Evolutionary conservation across 2,329 filamentous ascomycete genomes (phyloP).

Genomic region (Trichocomaceae sp.): DNA sequence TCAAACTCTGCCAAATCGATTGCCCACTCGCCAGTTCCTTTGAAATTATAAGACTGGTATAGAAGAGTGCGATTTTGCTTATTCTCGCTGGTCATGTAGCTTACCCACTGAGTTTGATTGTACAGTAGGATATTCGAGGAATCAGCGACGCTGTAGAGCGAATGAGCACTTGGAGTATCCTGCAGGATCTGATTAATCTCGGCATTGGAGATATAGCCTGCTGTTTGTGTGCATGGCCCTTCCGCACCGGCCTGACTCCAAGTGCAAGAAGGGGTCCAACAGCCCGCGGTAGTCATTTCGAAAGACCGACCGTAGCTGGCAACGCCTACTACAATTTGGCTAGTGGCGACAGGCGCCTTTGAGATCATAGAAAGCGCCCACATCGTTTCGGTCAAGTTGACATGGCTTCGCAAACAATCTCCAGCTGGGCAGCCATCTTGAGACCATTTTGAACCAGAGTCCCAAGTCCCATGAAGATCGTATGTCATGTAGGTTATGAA

Average conservation of each 20-base stretch:
- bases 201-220: slow-evolving; percentile 35
- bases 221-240: slow-evolving; percentile 33
- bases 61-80: slow-evolving; percentile 2
- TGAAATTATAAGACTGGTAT: slow-evolving; percentile 9
- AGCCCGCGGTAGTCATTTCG: slow-evolving; percentile 26
- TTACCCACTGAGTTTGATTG: slow-evolving; percentile 11
- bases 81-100: slow-evolving; percentile 8
- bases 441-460: slow-evolving; percentile 16
- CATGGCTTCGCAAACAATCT: slow-evolving; percentile 1
- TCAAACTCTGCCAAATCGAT: slow-evolving; percentile 2
- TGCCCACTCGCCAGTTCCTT: slow-evolving; percentile 3
- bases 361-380: slow-evolving; percentile 5
- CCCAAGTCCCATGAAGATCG: slow-evolving; percentile 26
- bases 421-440: slow-evolving; percentile 23
- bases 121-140: slow-evolving; percentile 12
- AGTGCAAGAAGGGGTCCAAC: slow-evolving; percentile 24
- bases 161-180: slow-evolving; percentile 5
- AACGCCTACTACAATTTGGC: slow-evolving; percentile 28
- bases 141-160: slow-evolving; percentile 9
- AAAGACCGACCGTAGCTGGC: slow-evolving; percentile 34
- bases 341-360: slow-evolving; percentile 1
- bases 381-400: slow-evolving; percentile 4
- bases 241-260: slow-evolving; percentile 25
- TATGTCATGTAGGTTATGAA: slow-evolving; percentile 35
- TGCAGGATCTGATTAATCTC: slow-evolving; percentile 35